Evolutionary conservation across 305 asterid genomes (phyloP).

Genomic region (Stenogyne calaminthoides): DNA sequence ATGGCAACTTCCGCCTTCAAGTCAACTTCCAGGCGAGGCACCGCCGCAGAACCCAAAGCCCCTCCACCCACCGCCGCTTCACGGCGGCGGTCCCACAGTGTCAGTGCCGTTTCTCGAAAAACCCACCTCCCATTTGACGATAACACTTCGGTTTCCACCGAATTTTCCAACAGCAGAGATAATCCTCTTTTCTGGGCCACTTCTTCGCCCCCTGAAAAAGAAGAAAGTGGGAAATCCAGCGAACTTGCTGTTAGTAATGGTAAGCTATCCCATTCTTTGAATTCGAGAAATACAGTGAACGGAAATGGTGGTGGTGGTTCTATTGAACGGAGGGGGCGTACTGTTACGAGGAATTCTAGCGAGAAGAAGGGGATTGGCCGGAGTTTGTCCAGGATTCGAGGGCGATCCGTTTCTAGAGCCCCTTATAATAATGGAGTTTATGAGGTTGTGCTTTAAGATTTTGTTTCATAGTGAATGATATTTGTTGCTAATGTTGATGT

Average conservation of each 20-base stretch:
- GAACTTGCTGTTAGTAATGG: background rate
- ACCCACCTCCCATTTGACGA: constrained; percentile 28
- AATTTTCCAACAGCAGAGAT: constrained; percentile 66
- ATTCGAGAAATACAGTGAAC: constrained; percentile 17
- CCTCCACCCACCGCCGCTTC: constrained; percentile 38
- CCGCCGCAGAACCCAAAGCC: constrained; percentile 43
- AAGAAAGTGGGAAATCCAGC: constrained; percentile 20
- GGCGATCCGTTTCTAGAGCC: constrained; percentile 59
- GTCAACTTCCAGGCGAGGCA: constrained; percentile 68
- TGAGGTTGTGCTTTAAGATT: constrained; percentile 48
- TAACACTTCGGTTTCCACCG: constrained; percentile 37
- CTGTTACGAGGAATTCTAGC: constrained; percentile 48
- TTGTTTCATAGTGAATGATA: constrained; percentile 5
- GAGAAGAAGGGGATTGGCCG: constrained; percentile 75
- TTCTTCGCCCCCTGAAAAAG: constrained; percentile 36
- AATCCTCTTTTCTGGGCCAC: constrained; percentile 77
- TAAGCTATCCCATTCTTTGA: constrained; percentile 18
- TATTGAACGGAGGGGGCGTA: constrained; percentile 61
- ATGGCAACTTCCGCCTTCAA: constrained; percentile 73
- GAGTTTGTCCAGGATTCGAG: constrained; percentile 68
- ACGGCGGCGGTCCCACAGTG: constrained; percentile 73
- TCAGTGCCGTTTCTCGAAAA: constrained; percentile 61
- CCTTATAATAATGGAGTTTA: constrained; percentile 37
- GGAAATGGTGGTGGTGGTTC: constrained; percentile 19
- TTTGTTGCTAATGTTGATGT: constrained; percentile 8